Evolutionary conservation across 2,329 filamentous ascomycete genomes (phyloP).

Genomic region (Colletotrichum siamense): DNA sequence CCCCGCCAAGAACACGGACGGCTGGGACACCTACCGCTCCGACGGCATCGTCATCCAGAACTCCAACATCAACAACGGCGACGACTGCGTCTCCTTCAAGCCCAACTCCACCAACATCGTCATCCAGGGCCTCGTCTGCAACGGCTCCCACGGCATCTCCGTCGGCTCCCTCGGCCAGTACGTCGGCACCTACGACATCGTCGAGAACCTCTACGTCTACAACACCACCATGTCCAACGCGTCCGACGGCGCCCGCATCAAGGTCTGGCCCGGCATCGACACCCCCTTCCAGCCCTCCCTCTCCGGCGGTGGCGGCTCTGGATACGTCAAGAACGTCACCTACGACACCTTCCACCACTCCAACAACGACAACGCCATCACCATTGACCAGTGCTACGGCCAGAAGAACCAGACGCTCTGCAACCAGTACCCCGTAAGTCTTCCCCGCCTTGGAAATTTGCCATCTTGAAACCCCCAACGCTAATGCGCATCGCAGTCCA

Average conservation of each 20-base stretch:
- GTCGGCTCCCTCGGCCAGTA: constrained; percentile 78
- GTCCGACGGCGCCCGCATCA: constrained; percentile 72
- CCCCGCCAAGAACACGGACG: constrained; percentile 70
- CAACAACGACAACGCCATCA: constrained; percentile 60
- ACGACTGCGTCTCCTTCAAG: constrained; percentile 78
- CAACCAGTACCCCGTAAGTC: constrained; percentile 20
- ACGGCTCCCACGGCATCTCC: constrained; percentile 74
- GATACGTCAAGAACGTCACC: constrained; percentile 69
- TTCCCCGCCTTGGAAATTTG: background rate
- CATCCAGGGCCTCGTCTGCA: constrained; percentile 70
- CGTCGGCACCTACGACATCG: constrained; percentile 65
- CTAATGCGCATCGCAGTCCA: background rate
- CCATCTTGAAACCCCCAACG: no score
- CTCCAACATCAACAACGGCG: constrained; percentile 67
- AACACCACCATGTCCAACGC: constrained; percentile 66
- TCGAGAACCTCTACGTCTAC: constrained; percentile 71
- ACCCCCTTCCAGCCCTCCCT: constrained; percentile 50
- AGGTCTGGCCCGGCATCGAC: constrained; percentile 68
- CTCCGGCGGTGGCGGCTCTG: constrained; percentile 66
- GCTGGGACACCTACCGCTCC: constrained; percentile 69
- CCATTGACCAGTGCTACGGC: constrained; percentile 22
- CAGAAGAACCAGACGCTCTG: constrained; percentile 21
- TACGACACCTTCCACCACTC: constrained; percentile 65
- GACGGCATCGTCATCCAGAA: constrained; percentile 70
- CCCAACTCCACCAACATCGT: constrained; percentile 74